These are phyloP conservation scores for Sphaceloma murrayae DNA, from an alignment of 2,329 filamentous ascomycete species.

Conservation along the genomic window DNA sequence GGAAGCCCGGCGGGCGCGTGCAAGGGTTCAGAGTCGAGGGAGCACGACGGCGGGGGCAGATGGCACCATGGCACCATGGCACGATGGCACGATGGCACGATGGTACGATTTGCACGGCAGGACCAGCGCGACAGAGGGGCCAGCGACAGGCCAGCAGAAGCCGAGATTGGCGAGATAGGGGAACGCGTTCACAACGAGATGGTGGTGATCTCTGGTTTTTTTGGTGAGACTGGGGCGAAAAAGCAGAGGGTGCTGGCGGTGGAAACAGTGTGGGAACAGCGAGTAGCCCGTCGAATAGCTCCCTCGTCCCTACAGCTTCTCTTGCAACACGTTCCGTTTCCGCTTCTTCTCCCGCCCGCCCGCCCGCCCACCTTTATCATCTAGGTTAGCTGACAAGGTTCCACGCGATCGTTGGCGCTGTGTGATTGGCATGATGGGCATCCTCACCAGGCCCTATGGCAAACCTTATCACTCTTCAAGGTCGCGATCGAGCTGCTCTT, in stretches of 20 bases:
- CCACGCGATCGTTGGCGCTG: slow-evolving; percentile 14
- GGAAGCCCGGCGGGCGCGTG: no score
- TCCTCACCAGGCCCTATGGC: background rate
- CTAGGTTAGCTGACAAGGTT: no score
- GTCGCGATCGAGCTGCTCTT: slow-evolving; percentile 4
- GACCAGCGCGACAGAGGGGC: background rate
- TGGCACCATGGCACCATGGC: no score
- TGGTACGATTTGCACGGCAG: slow-evolving; percentile 10
- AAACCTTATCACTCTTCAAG: slow-evolving; percentile 4
- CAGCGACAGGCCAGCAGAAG: background rate
- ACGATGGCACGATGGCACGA: no score
- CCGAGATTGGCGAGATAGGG: slow-evolving; percentile 7
- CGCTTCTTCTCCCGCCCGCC: slow-evolving; percentile 14
- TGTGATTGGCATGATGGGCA: slow-evolving; percentile 14
- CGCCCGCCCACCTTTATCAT: no score
- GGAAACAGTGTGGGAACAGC: no score
- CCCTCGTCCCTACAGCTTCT: no score
- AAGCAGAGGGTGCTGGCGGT: no score
- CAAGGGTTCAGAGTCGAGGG: slow-evolving; percentile 5
- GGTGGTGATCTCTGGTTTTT: background rate
- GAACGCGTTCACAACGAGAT: slow-evolving; percentile 9
- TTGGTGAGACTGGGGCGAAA: slow-evolving; percentile 9
- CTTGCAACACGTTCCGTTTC: no score
- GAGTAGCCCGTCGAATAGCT: no score
- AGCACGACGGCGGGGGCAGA: slow-evolving; percentile 11